phyloP scores from a whole-genome alignment of 164 flowering plant genomes.

The Chimonanthus salicifolius region DNA sequence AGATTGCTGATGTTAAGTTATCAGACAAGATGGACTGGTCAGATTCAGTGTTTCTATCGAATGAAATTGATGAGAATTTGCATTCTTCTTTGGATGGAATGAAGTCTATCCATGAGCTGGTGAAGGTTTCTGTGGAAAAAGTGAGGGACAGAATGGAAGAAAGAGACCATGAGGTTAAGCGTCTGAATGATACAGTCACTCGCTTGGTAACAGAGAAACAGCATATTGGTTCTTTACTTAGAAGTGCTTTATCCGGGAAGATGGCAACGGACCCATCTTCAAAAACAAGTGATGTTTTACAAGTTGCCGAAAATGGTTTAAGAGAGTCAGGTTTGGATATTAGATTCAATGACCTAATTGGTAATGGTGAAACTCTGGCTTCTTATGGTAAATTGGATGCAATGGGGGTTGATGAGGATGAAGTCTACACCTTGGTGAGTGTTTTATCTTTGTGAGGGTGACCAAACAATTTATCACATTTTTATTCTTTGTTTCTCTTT shows the following conservation, averaged over 20 bases:
- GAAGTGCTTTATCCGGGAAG: conserved; percentile 77
- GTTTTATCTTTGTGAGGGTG: conserved; percentile 1
- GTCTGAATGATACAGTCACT: conserved; percentile 56
- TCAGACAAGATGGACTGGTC: conserved; percentile 45
- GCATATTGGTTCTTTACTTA: conserved; percentile 78
- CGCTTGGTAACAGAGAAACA: conserved; percentile 73
- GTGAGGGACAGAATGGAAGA: conserved; percentile 49
- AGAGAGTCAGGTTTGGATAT: conserved; percentile 69
- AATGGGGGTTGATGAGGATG: conserved; percentile 50
- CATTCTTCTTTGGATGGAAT: conserved; percentile 73
- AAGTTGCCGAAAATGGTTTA: conserved; percentile 83
- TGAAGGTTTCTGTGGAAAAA: conserved; percentile 39
- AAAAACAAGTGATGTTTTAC: conserved; percentile 52
- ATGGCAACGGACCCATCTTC: conserved; percentile 42
- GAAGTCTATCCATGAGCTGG: conserved; percentile 61
- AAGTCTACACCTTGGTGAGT: conserved; percentile 68
- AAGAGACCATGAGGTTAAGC: conserved; percentile 43
- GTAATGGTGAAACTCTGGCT: conserved; percentile 24
- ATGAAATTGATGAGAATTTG: conserved; percentile 75
- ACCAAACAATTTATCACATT: not conserved
- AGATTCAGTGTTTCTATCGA: conserved; percentile 74
- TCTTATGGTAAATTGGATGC: conserved; percentile 25
- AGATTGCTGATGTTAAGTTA: conserved; percentile 54
- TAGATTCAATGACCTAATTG: conserved; percentile 39
- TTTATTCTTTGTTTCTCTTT: not conserved